phyloP scores from a whole-genome alignment of 139 green algal species.

The Chlorella sp. region DNA sequence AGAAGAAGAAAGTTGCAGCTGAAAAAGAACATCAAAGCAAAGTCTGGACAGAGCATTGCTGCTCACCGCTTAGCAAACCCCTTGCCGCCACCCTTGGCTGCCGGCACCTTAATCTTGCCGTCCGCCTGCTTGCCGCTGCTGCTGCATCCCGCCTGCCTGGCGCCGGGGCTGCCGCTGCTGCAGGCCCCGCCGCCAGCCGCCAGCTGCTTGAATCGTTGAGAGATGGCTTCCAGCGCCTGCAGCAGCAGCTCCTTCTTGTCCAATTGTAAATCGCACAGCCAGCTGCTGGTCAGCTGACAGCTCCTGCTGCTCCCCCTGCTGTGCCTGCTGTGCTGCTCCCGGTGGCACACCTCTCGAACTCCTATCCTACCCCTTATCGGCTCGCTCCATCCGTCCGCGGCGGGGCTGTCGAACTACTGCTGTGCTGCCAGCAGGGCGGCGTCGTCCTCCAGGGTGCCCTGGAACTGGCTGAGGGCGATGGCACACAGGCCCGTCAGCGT shows the following conservation, averaged over 20 bases:
- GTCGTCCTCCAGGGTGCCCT: constrained; percentile 63
- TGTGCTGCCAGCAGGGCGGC: constrained; percentile 41
- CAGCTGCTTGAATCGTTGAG: constrained; percentile 36
- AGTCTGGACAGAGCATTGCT: too few species aligned
- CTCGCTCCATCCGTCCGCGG: too few species aligned
- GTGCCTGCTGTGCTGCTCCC: not conserved
- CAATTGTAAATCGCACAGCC: constrained; percentile 64
- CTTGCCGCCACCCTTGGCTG: constrained; percentile 1
- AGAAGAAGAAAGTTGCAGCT: too few species aligned
- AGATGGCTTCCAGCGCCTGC: constrained; percentile 48
- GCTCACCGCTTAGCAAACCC: constrained; percentile 9
- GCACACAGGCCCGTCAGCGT: constrained; percentile 62
- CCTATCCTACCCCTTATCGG: too few species aligned
- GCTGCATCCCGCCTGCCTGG: not conserved
- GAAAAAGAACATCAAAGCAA: too few species aligned
- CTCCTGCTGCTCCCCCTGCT: constrained; percentile 7
- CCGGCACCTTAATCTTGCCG: constrained; percentile 16
- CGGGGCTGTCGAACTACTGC: too few species aligned
- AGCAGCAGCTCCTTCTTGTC: constrained; percentile 73
- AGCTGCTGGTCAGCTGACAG: constrained; percentile 57
- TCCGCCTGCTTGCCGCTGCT: not conserved
- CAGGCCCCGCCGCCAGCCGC: not conserved
- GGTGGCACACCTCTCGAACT: too few species aligned
- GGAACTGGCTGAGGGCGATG: constrained; percentile 66
- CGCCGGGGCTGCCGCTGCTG: not conserved